These are phyloP conservation scores for Aspergillus egyptiacus DNA, from an alignment of 495 filamentous ascomycete genomes.

Conservation along the genomic window DNA sequence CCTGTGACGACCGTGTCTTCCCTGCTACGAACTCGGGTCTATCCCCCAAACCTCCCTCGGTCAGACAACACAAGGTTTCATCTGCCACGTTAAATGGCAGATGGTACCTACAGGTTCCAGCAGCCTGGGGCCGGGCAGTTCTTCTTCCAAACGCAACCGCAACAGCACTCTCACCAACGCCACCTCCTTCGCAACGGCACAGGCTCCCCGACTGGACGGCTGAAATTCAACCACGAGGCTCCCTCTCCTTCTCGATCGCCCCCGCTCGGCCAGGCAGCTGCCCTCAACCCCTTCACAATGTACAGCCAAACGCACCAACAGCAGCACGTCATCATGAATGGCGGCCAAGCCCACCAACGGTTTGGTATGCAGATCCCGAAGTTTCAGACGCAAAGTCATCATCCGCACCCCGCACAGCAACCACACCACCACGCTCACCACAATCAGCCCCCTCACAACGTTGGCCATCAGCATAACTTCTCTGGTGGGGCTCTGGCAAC, in stretches of 20 bases:
- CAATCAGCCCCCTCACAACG: slow-evolving; percentile 61
- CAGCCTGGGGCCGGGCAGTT: slow-evolving; percentile 63
- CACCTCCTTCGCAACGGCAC: slow-evolving; percentile 54
- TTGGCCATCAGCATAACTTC: slow-evolving; percentile 73
- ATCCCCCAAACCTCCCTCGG: slow-evolving; percentile 24
- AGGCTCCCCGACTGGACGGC: slow-evolving; percentile 38
- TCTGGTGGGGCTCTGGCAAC: slow-evolving; percentile 68
- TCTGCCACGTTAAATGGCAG: slow-evolving; percentile 68
- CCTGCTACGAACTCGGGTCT: slow-evolving; percentile 16
- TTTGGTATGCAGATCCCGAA: slow-evolving; percentile 63
- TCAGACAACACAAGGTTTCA: slow-evolving; percentile 34
- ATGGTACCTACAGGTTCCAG: slow-evolving; percentile 74
- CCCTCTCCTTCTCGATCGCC: slow-evolving; percentile 64
- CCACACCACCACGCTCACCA: slow-evolving; percentile 68
- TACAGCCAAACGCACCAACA: slow-evolving; percentile 75
- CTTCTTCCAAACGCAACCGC: slow-evolving; percentile 51
- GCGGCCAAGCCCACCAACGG: slow-evolving; percentile 53
- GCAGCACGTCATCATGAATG: slow-evolving; percentile 75
- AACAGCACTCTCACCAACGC: slow-evolving; percentile 45
- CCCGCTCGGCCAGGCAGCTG: slow-evolving; percentile 59
- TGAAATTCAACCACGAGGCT: slow-evolving; percentile 55
- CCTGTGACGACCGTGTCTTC: slow-evolving; percentile 22
- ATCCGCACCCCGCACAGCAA: slow-evolving; percentile 70
- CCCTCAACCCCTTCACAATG: slow-evolving; percentile 66
- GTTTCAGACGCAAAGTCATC: slow-evolving; percentile 63